phyloP scores from a whole-genome alignment of 345 rosid genomes.

The Isatis tinctoria region DNA sequence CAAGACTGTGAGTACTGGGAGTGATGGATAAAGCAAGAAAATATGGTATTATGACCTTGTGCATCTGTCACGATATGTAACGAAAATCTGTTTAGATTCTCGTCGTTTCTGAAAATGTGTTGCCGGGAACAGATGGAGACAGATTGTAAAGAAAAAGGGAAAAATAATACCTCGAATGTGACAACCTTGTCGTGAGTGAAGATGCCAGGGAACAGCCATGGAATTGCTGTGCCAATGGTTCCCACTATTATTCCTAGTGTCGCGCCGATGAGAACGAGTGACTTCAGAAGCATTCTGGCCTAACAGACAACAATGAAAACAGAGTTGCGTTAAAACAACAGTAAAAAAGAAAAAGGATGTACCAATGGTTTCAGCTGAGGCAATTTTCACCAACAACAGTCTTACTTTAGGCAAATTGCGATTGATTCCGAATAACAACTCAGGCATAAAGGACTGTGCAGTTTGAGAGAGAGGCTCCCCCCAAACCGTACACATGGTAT shows the following conservation, averaged over 20 bases:
- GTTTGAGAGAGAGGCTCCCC: constrained; percentile 96
- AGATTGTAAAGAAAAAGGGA: neutral
- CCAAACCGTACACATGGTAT: constrained; percentile 59
- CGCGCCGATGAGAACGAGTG: constrained; percentile 65
- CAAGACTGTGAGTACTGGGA: constrained; percentile 72
- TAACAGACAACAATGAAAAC: constrained; percentile 19
- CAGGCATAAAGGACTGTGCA: constrained; percentile 94
- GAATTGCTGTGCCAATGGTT: constrained; percentile 55
- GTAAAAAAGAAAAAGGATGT: neutral
- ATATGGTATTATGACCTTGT: constrained; percentile 64
- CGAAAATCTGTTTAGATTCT: neutral
- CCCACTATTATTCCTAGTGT: constrained; percentile 57
- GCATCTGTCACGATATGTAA: constrained; percentile 61
- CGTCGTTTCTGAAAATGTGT: neutral
- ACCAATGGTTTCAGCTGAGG: neutral
- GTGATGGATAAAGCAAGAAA: constrained; percentile 62
- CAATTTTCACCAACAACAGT: neutral
- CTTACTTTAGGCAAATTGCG: constrained; percentile 61
- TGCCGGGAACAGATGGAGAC: constrained; percentile 1
- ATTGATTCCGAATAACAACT: constrained; percentile 62
- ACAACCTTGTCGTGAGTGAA: constrained; percentile 67
- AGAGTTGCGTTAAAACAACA: constrained; percentile 8
- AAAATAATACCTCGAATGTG: constrained; percentile 49
- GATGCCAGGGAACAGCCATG: constrained; percentile 63
- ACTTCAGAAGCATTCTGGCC: constrained; percentile 79